Conservation (phyloP, 139 green algal genomes). For the Deuterostichococcus epilithicus region DNA sequence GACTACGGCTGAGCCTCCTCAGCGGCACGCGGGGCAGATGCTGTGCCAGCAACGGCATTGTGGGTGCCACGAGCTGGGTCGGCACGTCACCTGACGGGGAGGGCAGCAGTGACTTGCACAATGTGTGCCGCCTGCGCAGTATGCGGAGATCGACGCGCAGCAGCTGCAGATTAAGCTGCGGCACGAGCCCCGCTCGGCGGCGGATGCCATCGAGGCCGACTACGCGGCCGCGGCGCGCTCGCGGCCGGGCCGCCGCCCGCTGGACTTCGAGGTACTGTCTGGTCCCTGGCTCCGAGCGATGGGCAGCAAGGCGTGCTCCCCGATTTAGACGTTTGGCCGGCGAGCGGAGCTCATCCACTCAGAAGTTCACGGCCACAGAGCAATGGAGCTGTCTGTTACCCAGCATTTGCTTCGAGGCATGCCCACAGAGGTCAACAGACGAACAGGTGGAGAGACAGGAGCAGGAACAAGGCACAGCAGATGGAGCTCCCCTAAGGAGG, state of each 20-base stretch:
- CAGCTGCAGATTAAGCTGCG: constrained; percentile 53
- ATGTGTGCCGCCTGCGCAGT: constrained; percentile 32
- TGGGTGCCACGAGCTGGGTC: not conserved
- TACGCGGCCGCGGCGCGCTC: constrained; percentile 28
- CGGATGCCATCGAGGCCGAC: constrained; percentile 39
- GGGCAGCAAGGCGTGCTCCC: no score
- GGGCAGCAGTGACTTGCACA: no score
- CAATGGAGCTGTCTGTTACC: not conserved
- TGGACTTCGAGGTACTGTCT: constrained; percentile 22
- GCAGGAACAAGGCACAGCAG: no score
- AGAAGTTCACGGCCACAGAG: not conserved
- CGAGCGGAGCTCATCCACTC: not conserved
- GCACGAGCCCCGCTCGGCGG: constrained; percentile 34
- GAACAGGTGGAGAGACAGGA: not conserved
- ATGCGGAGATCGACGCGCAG: constrained; percentile 53
- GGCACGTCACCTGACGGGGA: not conserved
- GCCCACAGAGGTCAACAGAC: no score
- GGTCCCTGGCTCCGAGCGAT: not conserved
- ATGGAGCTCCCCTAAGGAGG: no score
- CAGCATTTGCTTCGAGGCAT: not conserved
- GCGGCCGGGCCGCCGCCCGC: constrained; percentile 27
- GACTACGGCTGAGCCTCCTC: no score
- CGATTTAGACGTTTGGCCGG: not conserved
- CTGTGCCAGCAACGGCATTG: no score
- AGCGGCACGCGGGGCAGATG: no score